Base-by-base conservation (phyloP, 2,329 filamentous ascomycete genomes). In the Lomentospora prolificans region DNA sequence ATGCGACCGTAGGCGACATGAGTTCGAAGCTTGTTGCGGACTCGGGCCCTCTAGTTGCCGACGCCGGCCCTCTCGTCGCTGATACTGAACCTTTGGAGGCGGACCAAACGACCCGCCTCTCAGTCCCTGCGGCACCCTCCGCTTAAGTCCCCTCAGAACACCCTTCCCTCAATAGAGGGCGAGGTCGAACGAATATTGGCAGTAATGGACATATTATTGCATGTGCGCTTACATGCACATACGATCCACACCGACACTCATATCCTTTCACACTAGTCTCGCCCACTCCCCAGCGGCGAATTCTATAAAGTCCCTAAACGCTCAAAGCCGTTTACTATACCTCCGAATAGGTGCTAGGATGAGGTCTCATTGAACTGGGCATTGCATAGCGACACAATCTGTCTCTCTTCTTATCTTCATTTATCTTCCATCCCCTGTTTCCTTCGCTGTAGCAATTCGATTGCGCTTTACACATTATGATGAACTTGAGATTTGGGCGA, bases 1-100 rank as follows among this genome's bases (percentile, higher is more conserved):
- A 55, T 50, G 56, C 36, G 22, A 31, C 30, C 17, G 17, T 53
- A 31, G 51, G 28, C 9, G 52, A 54, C n/a, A n/a, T 54, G 33
- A 24, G 46, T n/a, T 17, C 22, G 27, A 46, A 53, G 36, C 27
- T 57, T n/a, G 39, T 55, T 19, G 53, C 31, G 9, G 53, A 31
- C 48, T 30, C 39, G n/a, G 24, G 19, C 1, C 9, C n/a, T 22
- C 52, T 54, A 3, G 33, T 27, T 44, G 31, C 19, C 7, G 33
- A 48, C 22, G 24, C 44, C 12, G 44, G 22, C 14, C 14, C 25
- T 22, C 24, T 51, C n/a, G 50, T n/a, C n/a, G n/a, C n/a, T n/a
- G n/a, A n/a, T n/a, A n/a, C n/a, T n/a, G n/a, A n/a, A n/a, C n/a
- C n/a, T n/a, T n/a, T n/a, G n/a, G 30, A 31, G 50, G 28, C 4